phyloP scores from a whole-genome alignment of 2,329 filamentous ascomycete genomes.

The Penicillium janthinellum region DNA sequence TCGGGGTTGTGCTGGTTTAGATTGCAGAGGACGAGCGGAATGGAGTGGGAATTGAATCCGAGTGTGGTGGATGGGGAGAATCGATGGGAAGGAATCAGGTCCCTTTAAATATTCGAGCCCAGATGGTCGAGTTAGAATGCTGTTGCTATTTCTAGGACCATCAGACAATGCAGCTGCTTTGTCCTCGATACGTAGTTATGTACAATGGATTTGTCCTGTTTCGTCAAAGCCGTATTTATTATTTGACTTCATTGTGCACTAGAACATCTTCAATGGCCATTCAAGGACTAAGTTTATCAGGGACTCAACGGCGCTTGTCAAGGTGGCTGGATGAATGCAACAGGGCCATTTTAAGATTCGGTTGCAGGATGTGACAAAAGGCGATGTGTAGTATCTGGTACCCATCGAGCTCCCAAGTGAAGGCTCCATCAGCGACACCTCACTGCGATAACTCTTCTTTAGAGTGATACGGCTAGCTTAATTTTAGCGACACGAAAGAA shows the following conservation, averaged over 20 bases:
- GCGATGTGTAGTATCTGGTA: background rate
- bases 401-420: too few relatives aligned
- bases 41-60: background rate
- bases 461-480: too few relatives aligned
- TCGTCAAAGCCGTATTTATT: background rate
- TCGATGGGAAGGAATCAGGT: background rate
- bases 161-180: background rate
- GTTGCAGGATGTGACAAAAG: too few relatives aligned
- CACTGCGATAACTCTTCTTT: too few relatives aligned
- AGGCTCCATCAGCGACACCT: too few relatives aligned
- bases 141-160: background rate
- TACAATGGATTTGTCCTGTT: background rate
- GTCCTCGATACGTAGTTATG: background rate
- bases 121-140: background rate
- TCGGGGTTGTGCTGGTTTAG: background rate
- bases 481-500: too few relatives aligned
- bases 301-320: background rate
- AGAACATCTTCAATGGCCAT: background rate
- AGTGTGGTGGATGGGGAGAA: background rate
- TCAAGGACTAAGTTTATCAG: background rate
- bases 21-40: background rate
- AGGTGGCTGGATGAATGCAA: background rate
- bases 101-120: background rate
- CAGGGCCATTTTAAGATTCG: background rate
- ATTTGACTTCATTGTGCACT: background rate